These are phyloP conservation scores for Candida mattraensis DNA, from an alignment of 805 yeast species.

Conservation along the genomic window DNA sequence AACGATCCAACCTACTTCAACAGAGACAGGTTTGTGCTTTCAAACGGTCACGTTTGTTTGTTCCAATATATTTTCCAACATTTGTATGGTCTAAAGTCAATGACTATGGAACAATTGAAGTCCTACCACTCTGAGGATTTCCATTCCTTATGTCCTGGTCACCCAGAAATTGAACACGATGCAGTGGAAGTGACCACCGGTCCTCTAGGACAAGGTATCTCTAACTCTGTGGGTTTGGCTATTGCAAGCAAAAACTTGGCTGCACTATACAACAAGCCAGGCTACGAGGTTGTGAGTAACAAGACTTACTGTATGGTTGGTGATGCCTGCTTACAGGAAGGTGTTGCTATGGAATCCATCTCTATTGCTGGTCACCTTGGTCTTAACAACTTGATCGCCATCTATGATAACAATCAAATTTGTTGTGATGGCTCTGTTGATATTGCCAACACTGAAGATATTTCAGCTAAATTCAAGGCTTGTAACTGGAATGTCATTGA, in stretches of 20 bases:
- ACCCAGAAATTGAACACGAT: constrained; percentile 89
- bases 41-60: constrained; percentile 97
- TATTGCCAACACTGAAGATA: constrained; percentile 93
- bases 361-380: constrained; percentile 96
- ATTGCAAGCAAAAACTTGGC: constrained; percentile 90
- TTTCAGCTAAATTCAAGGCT: constrained; percentile 77
- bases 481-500: constrained; percentile 90
- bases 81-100: constrained; percentile 73
- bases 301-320: constrained; percentile 82
- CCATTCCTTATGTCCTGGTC: constrained; percentile 93
- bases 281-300: constrained; percentile 66
- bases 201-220: constrained; percentile 97
- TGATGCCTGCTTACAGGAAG: constrained; percentile 98
- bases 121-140: constrained; percentile 72
- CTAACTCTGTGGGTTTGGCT: constrained; percentile 95
- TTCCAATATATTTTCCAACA: constrained; percentile 83
- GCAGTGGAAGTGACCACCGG: constrained; percentile 98
- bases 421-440: constrained; percentile 93
- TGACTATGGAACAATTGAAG: constrained; percentile 83
- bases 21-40: constrained; percentile 92
- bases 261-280: constrained; percentile 92
- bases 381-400: constrained; percentile 87
- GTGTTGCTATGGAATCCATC: constrained; percentile 90
- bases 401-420: constrained; percentile 96
- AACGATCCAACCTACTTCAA: constrained; percentile 88